Conservation (phyloP, 306 rosid genomes). For the Chamaecrista fasciculata region DNA sequence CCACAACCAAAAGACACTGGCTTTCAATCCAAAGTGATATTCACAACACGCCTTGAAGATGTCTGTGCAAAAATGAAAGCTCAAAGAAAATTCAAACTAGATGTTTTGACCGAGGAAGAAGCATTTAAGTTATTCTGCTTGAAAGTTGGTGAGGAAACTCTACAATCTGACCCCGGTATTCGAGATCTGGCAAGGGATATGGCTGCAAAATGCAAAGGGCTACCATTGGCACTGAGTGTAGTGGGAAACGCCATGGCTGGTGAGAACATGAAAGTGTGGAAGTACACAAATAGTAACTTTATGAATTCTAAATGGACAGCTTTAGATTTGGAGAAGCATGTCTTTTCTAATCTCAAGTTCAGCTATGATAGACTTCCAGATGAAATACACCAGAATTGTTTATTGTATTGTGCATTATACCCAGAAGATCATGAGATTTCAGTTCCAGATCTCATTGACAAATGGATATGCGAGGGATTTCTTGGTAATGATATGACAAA, state of each 20-base stretch:
- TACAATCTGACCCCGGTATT: background rate
- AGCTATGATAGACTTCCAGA: background rate
- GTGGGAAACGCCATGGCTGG: slow-evolving; percentile 2
- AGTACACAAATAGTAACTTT: background rate
- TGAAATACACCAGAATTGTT: background rate
- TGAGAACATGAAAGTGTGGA: background rate
- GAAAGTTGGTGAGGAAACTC: slow-evolving; percentile 9
- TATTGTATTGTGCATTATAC: slow-evolving; percentile 19
- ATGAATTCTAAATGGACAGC: background rate
- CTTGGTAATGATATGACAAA: background rate
- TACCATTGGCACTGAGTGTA: background rate
- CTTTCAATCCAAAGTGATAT: slow-evolving; percentile 16
- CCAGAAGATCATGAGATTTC: slow-evolving; percentile 16
- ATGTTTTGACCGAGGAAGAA: background rate
- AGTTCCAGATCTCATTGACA: background rate
- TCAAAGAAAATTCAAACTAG: background rate
- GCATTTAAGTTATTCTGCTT: slow-evolving; percentile 24
- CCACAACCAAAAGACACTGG: background rate
- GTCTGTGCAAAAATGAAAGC: slow-evolving; percentile 35
- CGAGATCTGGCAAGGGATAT: background rate
- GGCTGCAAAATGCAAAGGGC: background rate
- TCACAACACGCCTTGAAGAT: slow-evolving; percentile 29
- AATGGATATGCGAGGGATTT: background rate
- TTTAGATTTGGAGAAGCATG: background rate
- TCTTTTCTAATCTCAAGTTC: background rate